Base-by-base conservation (phyloP, 2,329 filamentous ascomycete species). In the Colletotrichum eleusines region DNA sequence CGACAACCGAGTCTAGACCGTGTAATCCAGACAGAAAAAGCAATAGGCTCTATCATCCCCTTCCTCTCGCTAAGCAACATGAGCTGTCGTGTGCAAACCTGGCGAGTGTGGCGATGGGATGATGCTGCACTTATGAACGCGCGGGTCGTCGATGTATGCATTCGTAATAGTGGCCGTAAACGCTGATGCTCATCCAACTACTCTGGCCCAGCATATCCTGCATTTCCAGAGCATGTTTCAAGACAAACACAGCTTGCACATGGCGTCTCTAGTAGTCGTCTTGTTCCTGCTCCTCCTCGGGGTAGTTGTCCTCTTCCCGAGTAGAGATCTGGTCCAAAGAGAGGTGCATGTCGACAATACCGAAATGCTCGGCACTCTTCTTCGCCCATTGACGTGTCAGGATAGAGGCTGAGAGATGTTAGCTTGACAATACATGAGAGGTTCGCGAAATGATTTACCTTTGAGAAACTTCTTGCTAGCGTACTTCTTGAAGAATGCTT, bases 401-500 rank as follows among this genome's bases (percentile, higher is more conserved):
- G 76, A 98, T 94, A 33, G 95, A 98, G 76, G 94, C 95, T 97
- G 53, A 3, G 2, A 2, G 23, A 40, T 51, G 74, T 78, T 46
- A 79, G 75, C 77, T 75, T 78, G 75, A 40, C 63, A 72, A 58
- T 12, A 44, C 7, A 40, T 28, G 33, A 33, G 16, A 5, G 31
- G 12, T 33, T 23, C 16, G 5, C 5, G 26, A 42, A 20, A 38
- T 35, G 28, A n/a, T 76, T 84, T 90, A 97, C 95, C 95, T 86
- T 99, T 99, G 77, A 98, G 85, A 84, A 98, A 99, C 84, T 97
- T 98, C 87, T 98, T 99, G 89, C 94, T 97, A 67, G 96, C 96
- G 81, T 99, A 99, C 84, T 99, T 99, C 89, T 97, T 97, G 88
- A 98, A 98, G 87, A 99, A 98, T 46, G 96, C 97, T 80, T 98